phyloP scores from a whole-genome alignment of 148 eudicot genomes.

The Silene latifolia region DNA sequence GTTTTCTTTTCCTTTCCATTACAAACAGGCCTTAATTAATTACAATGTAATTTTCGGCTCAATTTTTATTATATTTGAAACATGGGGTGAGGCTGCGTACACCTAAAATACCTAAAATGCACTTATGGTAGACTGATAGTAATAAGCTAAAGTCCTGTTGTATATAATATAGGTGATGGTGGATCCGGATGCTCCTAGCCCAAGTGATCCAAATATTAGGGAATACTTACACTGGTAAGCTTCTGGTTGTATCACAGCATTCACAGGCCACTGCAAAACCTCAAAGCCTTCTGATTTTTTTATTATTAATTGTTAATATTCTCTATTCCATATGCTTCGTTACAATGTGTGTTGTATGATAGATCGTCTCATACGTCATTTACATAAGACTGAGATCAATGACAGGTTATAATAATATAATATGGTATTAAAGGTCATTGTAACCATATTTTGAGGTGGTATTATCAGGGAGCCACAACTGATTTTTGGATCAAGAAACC shows the following conservation, averaged over 20 bases:
- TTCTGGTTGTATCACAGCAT: not conserved
- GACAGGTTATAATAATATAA: constrained; percentile 7
- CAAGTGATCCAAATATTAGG: constrained; percentile 71
- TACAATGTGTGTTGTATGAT: not conserved
- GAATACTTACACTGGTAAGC: constrained; percentile 85
- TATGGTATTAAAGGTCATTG: not conserved
- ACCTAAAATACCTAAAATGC: not conserved
- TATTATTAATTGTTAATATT: too few species aligned
- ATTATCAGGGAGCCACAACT: not conserved
- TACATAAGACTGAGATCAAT: constrained; percentile 1
- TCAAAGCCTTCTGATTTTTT: not conserved
- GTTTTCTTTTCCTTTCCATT: too few species aligned
- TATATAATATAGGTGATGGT: constrained; percentile 64
- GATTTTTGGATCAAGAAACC: not conserved
- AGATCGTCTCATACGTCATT: not conserved
- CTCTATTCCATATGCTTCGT: not conserved
- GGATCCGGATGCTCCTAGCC: constrained; percentile 96
- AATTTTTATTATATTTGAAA: too few species aligned
- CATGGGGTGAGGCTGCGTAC: not conserved
- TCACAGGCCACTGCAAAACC: not conserved
- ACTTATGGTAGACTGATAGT: not conserved
- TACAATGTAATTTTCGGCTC: too few species aligned
- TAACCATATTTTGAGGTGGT: not conserved
- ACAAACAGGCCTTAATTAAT: too few species aligned
- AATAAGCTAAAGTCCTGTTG: not conserved